Evolutionary conservation across 495 filamentous ascomycete species (phyloP).

Genomic region (Podospora anserina): DNA sequence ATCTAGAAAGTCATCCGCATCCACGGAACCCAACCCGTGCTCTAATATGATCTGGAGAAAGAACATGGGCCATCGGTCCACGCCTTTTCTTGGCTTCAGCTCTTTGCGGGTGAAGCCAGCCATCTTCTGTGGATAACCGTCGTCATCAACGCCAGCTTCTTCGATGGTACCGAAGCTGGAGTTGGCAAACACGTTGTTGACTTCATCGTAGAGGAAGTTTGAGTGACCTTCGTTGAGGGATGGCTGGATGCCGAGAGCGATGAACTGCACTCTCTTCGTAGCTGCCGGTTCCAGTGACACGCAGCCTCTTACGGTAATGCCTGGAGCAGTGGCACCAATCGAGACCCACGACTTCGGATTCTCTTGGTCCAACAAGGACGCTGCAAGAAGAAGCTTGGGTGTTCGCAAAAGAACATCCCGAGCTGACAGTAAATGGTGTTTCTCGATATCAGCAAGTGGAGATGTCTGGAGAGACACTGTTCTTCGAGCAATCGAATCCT

Average conservation of each 20-base stretch:
- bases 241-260: conserved; percentile 67
- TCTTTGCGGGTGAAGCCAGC: conserved; percentile 55
- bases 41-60: conserved; percentile 65
- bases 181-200: conserved; percentile 72
- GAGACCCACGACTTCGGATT: conserved; percentile 60
- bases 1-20: conserved; percentile 37
- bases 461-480: conserved; percentile 20
- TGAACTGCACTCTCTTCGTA: conserved; percentile 71
- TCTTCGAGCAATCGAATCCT: conserved; percentile 33
- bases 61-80: conserved; percentile 91
- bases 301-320: conserved; percentile 60
- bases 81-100: conserved; percentile 58
- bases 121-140: conserved; percentile 26
- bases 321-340: conserved; percentile 59
- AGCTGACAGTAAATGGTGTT: background rate
- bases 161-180: conserved; percentile 75
- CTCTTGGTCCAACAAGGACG: conserved; percentile 54
- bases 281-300: conserved; percentile 68
- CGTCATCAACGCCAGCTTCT: conserved; percentile 33
- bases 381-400: conserved; percentile 57
- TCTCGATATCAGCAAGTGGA: background rate
- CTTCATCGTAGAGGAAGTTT: conserved; percentile 70
- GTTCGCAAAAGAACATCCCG: conserved; percentile 16
- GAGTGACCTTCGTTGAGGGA: conserved; percentile 50
- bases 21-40: conserved; percentile 7